Base-by-base conservation (phyloP, 352 stramenopile species). In the Thraustotheca clavata region DNA sequence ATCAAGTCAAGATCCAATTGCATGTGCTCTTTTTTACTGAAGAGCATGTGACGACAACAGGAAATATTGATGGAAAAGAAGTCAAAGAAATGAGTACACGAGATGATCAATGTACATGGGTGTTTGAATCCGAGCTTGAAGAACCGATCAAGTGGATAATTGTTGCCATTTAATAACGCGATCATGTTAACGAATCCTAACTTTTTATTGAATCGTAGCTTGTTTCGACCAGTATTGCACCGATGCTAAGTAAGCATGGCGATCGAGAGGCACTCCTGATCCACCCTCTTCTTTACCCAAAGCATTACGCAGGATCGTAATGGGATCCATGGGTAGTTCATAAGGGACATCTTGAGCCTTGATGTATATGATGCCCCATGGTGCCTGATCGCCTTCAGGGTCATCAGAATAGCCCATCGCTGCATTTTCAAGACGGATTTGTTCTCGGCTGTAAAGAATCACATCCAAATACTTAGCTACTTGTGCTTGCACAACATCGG, bases 281-380 rank as follows among this genome's bases (percentile, higher is more conserved):
- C 72, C 72, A 8, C 72, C 87, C 60, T 97, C 60, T 16, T 91
- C 84, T 67, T 87, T 87, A 11, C 89, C 87, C 27, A 97, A 67
- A 29, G 84, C 81, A 74, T 97, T 97, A 32, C 88, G 68, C 81
- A 97, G 90, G 41, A 90, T 86, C 3, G 89, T 97, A 69, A 96
- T 97, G 1, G 88, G 89, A 43, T 87, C 83, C 89, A 97, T 97
- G 32, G 89, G 89, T 12, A 96, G 71, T 68, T 97, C 88, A 36
- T 75, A 69, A 57, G 87, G 71, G 0, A 91, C 74, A 68, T 92
- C 76, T 68, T 97, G 89, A 48, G 87, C 76, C 72, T 97, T 97
- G 52, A 96, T 87, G 41, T 76, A 91, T 7, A 97, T 85, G 69
- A 97, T 95, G 5, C 76, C 76, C 73, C 74, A 84, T 26, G 76